These are phyloP conservation scores for Perilla frutescens DNA, from an alignment of 257 asterid species.

Conservation along the genomic window DNA sequence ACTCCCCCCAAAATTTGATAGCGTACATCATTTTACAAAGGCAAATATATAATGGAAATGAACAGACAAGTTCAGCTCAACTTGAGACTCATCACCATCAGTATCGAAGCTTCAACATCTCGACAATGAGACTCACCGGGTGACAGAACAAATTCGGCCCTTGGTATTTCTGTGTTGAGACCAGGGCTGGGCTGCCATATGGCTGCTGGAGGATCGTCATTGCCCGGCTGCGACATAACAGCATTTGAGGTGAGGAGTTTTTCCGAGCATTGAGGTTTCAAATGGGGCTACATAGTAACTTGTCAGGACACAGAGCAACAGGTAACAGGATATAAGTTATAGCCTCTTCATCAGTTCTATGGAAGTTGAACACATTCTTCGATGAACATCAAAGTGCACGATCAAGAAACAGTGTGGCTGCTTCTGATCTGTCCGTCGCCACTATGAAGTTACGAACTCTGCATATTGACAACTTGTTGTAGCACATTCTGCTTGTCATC, in stretches of 20 bases:
- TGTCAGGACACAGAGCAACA: neutral
- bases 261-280: neutral
- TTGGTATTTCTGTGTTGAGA: neutral
- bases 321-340: too few species aligned
- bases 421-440: slow-evolving; percentile 41
- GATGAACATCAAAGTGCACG: neutral
- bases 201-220: slow-evolving; percentile 9
- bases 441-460: slow-evolving; percentile 38
- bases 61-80: neutral
- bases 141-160: too few species aligned
- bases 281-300: slow-evolving; percentile 21
- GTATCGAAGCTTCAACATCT: neutral
- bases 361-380: too few species aligned
- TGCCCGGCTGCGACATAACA: neutral
- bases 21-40: slow-evolving; percentile 7
- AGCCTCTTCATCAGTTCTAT: too few species aligned
- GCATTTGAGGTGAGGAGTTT: neutral
- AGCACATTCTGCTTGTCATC: slow-evolving; percentile 29
- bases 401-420: slow-evolving; percentile 37
- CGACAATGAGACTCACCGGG: too few species aligned
- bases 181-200: neutral
- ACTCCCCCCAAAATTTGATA: slow-evolving; percentile 23
- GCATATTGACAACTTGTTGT: slow-evolving; percentile 10
- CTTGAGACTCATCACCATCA: slow-evolving; percentile 22
- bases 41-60: neutral